Percentiles rank a stretch among this genome's conserved stretches.
phyloP scores from a whole-genome alignment of 768 basidiomycete genomes.

The Lentinula sp. region DNA sequence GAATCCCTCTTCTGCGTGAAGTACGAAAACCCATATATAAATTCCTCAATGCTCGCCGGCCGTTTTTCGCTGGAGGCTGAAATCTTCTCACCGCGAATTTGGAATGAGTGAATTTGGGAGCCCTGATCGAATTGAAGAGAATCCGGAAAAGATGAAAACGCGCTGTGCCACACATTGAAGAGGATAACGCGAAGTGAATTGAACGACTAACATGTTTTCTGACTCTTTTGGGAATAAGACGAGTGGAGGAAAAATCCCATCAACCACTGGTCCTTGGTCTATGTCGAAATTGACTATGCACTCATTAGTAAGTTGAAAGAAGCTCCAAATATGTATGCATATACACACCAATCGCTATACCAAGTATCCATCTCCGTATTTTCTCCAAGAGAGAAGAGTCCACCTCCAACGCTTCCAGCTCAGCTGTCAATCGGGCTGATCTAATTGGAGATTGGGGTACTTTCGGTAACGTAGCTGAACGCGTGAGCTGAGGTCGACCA shows the following conservation, averaged over 20 bases:
- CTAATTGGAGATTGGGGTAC: conserved; percentile 25
- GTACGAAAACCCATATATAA: conserved; percentile 71
- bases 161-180: conserved; percentile 35
- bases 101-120: conserved; percentile 79
- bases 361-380: conserved; percentile 62
- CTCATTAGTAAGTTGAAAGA: background rate
- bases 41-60: conserved; percentile 49
- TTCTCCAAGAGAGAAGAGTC: conserved; percentile 37
- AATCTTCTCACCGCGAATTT: conserved; percentile 52
- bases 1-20: conserved; percentile 68
- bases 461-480: conserved; percentile 42
- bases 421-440: conserved; percentile 23
- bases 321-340: background rate
- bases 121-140: conserved; percentile 83
- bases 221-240: conserved; percentile 57
- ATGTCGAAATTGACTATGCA: conserved; percentile 78
- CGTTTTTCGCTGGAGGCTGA: conserved; percentile 21
- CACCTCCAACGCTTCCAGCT: conserved; percentile 38
- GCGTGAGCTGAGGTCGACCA: conserved; percentile 19
- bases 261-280: conserved; percentile 78
- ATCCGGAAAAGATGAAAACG: conserved; percentile 91
- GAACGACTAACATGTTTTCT: conserved; percentile 70
- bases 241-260: conserved; percentile 64
- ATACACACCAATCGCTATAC: conserved; percentile 56
- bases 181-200: conserved; percentile 7